Evolutionary conservation across 345 rosid genomes (phyloP).

Genomic region (Abelmoschus esculentus): DNA sequence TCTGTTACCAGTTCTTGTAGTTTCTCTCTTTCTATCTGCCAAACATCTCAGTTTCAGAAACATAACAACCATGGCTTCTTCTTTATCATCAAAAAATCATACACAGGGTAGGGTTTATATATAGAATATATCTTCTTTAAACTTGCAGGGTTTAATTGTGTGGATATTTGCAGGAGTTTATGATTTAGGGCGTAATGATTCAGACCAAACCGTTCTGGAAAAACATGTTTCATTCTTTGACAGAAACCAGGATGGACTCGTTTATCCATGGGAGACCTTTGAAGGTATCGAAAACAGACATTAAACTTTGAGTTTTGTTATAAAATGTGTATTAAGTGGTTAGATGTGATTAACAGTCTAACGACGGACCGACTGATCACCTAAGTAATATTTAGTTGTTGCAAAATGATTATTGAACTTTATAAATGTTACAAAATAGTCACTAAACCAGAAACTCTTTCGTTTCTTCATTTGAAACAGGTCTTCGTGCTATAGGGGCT

Average conservation of each 20-base stretch:
- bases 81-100: background rate
- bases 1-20: background rate
- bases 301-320: too few species aligned
- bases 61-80: background rate
- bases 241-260: slow-evolving; percentile 58
- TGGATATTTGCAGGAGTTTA: background rate
- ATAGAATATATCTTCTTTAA: background rate
- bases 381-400: too few species aligned
- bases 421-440: too few species aligned
- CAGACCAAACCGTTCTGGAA: slow-evolving; percentile 39
- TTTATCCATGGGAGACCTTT: slow-evolving; percentile 77
- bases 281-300: slow-evolving; percentile 27
- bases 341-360: too few species aligned
- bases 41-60: background rate
- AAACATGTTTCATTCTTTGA: slow-evolving; percentile 82
- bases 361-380: too few species aligned
- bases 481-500: slow-evolving; percentile 57
- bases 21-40: background rate
- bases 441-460: too few species aligned
- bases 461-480: slow-evolving; percentile 13
- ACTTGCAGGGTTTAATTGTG: background rate
- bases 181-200: slow-evolving; percentile 16
- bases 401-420: too few species aligned
- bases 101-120: background rate
- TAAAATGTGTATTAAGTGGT: too few species aligned